Evolutionary conservation across 2,329 filamentous ascomycete species (phyloP), one percentile per base, ranked within the genome.

Genomic region (Aspergillus bombycis): DNA sequence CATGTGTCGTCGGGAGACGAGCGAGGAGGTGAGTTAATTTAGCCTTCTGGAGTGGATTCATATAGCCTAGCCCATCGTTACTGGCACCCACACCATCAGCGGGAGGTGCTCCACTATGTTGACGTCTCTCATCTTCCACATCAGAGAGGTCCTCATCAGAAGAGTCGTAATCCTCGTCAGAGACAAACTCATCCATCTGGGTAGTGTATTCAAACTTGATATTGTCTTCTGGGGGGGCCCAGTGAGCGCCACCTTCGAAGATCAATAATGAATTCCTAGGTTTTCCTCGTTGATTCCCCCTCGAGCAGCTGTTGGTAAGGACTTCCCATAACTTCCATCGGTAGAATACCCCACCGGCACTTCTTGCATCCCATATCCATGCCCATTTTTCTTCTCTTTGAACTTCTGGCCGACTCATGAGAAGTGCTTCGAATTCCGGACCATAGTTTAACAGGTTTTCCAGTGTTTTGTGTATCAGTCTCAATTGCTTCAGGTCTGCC

Each of bases 321-420:
- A 94, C 85, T 70, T 95, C 89, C 91, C 94, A 97, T 52, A 98
- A 74, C 52, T 92, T 88, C 91, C 93, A 98, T 50, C 95, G 89
- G 77, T 98, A 98, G 86, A 94, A 99, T 19, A 96, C 86, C 19
- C 91, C 94, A 30, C 88, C 93, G 66, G 85, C 83, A 72, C 89
- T 94, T 68, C 89, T 86, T 23, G 93, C 86, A 75, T 98, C 91
- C 89, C 92, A 99, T 6, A 99, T 83, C 91, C 94, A 99, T 0
- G 93, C 91, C 89, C 94, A 98, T 68, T 90, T 93, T 76, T 96
- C 92, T 64, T 97, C 92, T 46, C 85, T 86, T 74, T 96, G 92
- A 1, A 98, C 91, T 60, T 93, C 88, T 0, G 91, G 87, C 21
- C 92, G 85, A 57, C 89, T 90, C 95, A 98, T 98, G 8, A 99